These are phyloP conservation scores for Xylaria arbuscula DNA, from an alignment of 2,329 filamentous ascomycete genomes.

Conservation along the genomic window DNA sequence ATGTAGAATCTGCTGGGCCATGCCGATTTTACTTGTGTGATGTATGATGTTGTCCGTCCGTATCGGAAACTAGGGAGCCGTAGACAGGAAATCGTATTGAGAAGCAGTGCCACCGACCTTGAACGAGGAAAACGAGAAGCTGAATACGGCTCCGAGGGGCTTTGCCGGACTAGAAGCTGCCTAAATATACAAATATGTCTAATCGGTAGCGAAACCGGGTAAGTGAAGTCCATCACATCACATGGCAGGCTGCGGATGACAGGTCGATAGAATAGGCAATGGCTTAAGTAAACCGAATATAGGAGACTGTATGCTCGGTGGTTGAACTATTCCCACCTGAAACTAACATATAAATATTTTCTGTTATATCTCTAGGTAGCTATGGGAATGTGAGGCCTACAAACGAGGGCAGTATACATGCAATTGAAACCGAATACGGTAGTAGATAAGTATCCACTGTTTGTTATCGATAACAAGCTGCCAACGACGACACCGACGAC, in stretches of 20 bases:
- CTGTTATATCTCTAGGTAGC: too few species aligned
- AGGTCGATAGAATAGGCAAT: too few species aligned
- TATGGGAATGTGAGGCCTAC: too few species aligned
- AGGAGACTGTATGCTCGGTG: too few species aligned
- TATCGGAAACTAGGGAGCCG: background rate
- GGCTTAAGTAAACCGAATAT: background rate
- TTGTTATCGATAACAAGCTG: conserved; percentile 20
- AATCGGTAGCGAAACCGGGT: background rate
- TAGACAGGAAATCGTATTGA: background rate
- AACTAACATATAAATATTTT: too few species aligned
- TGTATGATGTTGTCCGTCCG: background rate
- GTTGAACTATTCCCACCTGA: too few species aligned
- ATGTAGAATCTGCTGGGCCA: conserved; percentile 27
- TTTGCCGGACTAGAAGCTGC: background rate
- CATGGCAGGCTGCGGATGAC: background rate
- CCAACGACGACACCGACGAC: background rate
- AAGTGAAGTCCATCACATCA: background rate
- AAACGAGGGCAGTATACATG: background rate
- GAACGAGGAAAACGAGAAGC: background rate
- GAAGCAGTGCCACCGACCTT: background rate
- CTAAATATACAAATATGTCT: background rate
- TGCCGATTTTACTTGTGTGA: background rate
- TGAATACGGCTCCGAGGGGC: background rate
- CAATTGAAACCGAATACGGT: too few species aligned
- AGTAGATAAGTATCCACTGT: background rate